Percentiles rank a stretch among this genome's conserved stretches.
These are phyloP conservation scores for Gaillardinia entomophila DNA, from an alignment of 805 yeast genomes.

Conservation along the genomic window DNA sequence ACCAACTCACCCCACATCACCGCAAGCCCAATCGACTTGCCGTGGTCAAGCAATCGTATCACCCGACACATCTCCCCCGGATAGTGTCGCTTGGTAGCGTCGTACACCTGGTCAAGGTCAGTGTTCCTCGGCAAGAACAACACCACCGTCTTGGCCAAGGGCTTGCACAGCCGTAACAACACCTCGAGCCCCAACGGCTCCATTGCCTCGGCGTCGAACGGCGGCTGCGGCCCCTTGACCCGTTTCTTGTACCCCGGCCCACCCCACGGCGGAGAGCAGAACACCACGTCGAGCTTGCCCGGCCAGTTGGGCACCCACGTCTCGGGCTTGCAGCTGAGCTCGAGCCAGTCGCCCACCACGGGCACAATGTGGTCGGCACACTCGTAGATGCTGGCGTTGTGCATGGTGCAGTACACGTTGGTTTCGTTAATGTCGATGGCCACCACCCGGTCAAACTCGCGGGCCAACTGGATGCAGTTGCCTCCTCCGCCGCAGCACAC, in stretches of 20 bases:
- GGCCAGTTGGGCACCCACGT: constrained; percentile 12
- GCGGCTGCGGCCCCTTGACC: constrained; percentile 1
- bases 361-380: constrained; percentile 48
- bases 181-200: constrained; percentile 45
- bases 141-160: constrained; percentile 43
- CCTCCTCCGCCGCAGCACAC: constrained; percentile 89
- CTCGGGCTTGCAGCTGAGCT: constrained; percentile 14
- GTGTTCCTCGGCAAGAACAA: constrained; percentile 62
- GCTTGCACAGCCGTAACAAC: constrained; percentile 37
- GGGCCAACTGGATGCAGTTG: constrained; percentile 71
- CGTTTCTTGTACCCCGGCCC: constrained; percentile 55
- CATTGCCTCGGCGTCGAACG: constrained; percentile 41
- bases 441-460: constrained; percentile 46
- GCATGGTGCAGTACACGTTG: constrained; percentile 59
- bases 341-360: constrained; percentile 45
- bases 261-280: constrained; percentile 89
- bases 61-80: constrained; percentile 3
- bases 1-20: neutral
- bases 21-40: neutral
- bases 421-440: constrained; percentile 59
- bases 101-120: constrained; percentile 45
- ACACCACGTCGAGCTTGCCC: constrained; percentile 45
- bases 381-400: constrained; percentile 62
- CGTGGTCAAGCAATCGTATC: neutral
- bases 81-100: constrained; percentile 39